Conservation (phyloP, 176 grass and related monocot genomes). For the Raddia distichophylla region DNA sequence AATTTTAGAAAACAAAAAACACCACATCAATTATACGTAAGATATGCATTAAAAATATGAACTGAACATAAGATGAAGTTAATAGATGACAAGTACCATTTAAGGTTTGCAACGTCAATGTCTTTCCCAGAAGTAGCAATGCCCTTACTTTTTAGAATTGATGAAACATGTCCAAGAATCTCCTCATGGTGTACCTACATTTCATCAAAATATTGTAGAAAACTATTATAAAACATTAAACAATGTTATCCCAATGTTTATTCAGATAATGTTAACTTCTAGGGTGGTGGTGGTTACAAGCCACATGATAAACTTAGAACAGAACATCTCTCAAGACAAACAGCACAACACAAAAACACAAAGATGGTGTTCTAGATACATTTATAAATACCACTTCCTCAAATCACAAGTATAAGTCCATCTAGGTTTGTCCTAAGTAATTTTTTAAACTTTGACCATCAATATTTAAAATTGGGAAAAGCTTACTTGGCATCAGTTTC, state of each 20-base stretch:
- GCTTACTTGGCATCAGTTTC: too few species aligned
- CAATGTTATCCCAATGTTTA: background rate
- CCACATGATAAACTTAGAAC: background rate
- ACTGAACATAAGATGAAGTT: background rate
- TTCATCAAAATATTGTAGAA: background rate
- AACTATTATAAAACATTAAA: background rate
- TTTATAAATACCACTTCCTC: background rate
- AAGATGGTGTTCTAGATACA: background rate
- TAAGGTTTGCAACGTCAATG: background rate
- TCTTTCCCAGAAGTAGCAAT: background rate
- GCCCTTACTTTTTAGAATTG: conserved; percentile 8
- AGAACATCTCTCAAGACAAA: background rate
- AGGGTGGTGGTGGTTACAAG: background rate
- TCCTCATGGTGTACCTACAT: conserved; percentile 16
- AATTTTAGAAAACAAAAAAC: background rate
- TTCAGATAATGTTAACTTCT: background rate
- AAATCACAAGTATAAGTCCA: too few species aligned
- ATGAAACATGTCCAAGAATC: conserved; percentile 23
- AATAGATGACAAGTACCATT: conserved; percentile 6
- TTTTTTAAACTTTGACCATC: too few species aligned
- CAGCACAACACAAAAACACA: background rate
- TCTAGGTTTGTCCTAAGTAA: too few species aligned
- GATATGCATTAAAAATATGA: background rate
- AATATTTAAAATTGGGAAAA: too few species aligned
- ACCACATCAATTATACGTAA: too few species aligned